A percentile compares a stretch with the other conserved stretches of the same genome.
Conservation (phyloP, 2,329 filamentous ascomycete species). For the Exophiala bonariae region DNA sequence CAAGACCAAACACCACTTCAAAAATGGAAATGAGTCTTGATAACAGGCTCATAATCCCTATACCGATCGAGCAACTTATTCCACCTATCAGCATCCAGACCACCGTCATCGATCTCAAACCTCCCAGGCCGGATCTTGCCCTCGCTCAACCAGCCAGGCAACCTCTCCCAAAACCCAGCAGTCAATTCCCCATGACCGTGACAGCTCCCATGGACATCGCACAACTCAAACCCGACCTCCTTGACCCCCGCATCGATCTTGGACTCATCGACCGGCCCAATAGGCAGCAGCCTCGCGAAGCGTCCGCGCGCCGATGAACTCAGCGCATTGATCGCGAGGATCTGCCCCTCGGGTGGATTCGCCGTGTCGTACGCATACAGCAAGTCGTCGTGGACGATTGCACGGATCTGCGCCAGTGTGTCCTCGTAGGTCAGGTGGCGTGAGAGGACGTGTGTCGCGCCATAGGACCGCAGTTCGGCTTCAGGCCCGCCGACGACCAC, state of each 20-base stretch:
- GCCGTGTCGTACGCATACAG: constrained; percentile 40
- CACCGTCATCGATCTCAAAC: constrained; percentile 34
- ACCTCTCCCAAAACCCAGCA: constrained; percentile 14
- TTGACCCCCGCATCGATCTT: constrained; percentile 32
- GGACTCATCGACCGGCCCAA: constrained; percentile 27
- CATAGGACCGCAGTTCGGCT: constrained; percentile 34
- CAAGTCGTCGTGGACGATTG: constrained; percentile 41
- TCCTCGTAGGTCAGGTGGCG: constrained; percentile 35
- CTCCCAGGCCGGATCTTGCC: constrained; percentile 29
- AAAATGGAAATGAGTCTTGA: constrained; percentile 31
- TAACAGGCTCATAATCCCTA: constrained; percentile 34
- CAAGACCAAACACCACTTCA: too few species aligned
- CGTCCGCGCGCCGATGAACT: constrained; percentile 38
- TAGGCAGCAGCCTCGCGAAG: constrained; percentile 29
- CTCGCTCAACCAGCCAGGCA: constrained; percentile 19
- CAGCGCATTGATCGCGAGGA: constrained; percentile 36
- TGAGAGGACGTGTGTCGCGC: constrained; percentile 45
- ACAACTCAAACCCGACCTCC: constrained; percentile 34
- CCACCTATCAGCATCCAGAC: constrained; percentile 34
- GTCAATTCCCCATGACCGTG: constrained; percentile 30
- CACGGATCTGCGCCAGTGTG: constrained; percentile 34
- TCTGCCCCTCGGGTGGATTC: constrained; percentile 28
- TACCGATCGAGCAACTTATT: constrained; percentile 42
- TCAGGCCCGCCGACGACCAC: constrained; percentile 38
- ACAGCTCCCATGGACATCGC: constrained; percentile 30